A percentile compares a stretch with the other conserved stretches of the same genome.
Evolutionary conservation across 1,139 yeast species (phyloP).

Genomic region (Blastobotrys indianensis): DNA sequence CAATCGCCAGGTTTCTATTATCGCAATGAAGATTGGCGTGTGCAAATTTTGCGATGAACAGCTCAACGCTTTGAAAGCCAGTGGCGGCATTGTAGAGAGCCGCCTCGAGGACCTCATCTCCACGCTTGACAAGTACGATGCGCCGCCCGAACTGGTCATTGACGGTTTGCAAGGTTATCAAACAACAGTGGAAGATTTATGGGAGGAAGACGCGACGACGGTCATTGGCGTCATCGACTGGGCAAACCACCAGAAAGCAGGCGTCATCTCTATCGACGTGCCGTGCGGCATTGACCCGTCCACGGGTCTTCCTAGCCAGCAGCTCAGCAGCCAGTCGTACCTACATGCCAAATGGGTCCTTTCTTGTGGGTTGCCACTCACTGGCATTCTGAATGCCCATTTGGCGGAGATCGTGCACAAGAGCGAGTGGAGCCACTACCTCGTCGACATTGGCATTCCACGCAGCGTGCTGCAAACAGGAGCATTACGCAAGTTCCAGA

Average conservation of each 20-base stretch:
- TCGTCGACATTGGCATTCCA: slow-evolving; percentile 75
- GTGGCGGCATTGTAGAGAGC: slow-evolving; percentile 49
- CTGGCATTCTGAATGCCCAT: slow-evolving; percentile 60
- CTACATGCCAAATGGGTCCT: slow-evolving; percentile 49
- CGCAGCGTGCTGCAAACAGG: slow-evolving; percentile 36
- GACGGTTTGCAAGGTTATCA: slow-evolving; percentile 86
- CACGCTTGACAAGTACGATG: slow-evolving; percentile 44
- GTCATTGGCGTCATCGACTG: slow-evolving; percentile 53
- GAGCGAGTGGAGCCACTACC: slow-evolving; percentile 48
- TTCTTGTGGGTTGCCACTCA: slow-evolving; percentile 69
- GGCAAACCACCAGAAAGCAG: slow-evolving; percentile 50
- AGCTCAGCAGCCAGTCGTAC: slow-evolving; percentile 7
- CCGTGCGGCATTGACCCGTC: slow-evolving; percentile 86
- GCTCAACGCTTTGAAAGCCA: slow-evolving; percentile 47
- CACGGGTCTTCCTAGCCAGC: slow-evolving; percentile 47
- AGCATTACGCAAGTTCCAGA: slow-evolving; percentile 40
- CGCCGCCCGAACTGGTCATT: slow-evolving; percentile 71
- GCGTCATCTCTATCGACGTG: slow-evolving; percentile 66
- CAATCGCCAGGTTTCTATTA: slow-evolving; percentile 66
- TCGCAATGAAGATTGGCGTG: slow-evolving; percentile 46
- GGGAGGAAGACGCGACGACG: slow-evolving; percentile 44
- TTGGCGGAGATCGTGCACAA: slow-evolving; percentile 38
- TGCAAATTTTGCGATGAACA: slow-evolving; percentile 37
- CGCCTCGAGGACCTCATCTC: slow-evolving; percentile 35
- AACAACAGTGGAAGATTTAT: slow-evolving; percentile 50